Conservation (phyloP, 192 early-diverging fungal genomes). For the Chytriomyces confervae region DNA sequence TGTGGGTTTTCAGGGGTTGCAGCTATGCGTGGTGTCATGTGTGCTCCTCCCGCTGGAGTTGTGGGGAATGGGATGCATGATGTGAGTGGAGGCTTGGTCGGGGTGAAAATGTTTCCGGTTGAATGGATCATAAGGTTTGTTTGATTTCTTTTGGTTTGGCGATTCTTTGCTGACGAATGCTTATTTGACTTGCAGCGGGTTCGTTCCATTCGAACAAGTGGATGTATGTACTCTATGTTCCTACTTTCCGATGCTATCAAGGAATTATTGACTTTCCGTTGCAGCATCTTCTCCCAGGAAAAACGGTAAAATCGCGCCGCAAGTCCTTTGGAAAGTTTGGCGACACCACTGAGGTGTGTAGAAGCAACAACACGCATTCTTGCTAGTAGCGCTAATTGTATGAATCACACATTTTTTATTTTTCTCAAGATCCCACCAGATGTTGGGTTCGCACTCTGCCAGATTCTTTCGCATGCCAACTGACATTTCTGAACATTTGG, state of each 20-base stretch:
- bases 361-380: neutral
- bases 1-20: constrained; percentile 15
- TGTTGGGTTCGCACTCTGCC: no score
- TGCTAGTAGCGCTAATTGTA: no score
- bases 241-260: neutral
- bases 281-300: neutral
- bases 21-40: constrained; percentile 2
- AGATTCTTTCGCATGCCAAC: neutral
- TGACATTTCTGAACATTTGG: neutral
- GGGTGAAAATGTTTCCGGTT: constrained; percentile 9
- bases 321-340: neutral
- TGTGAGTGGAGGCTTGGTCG: neutral
- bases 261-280: neutral
- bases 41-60: neutral
- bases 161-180: no score
- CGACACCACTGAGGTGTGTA: neutral
- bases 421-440: no score
- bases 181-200: constrained; percentile 5
- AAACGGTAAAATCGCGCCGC: no score
- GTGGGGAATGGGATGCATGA: neutral
- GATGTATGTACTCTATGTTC: constrained; percentile 12
- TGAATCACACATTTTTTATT: no score
- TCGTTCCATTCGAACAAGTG: constrained; percentile 25
- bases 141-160: neutral
- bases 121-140: constrained; percentile 11